phyloP scores from a whole-genome alignment of 208 protist genomes.

The Leishmania gerbilli region DNA sequence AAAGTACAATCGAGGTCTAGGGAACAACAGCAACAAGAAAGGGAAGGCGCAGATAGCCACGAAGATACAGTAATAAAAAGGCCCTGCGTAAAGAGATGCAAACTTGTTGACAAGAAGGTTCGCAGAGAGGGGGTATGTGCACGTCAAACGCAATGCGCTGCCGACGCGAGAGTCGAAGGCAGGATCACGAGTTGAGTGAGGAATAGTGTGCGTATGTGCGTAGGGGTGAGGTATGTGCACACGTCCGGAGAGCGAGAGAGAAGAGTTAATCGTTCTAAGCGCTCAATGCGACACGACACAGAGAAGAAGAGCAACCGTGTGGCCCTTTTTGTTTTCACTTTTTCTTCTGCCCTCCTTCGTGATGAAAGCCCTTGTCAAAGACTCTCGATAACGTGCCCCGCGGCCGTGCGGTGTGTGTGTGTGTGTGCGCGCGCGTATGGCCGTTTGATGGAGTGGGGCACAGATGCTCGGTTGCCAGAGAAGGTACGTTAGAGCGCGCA shows the following conservation, averaged over 20 bases:
- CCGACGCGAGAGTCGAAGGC: background rate
- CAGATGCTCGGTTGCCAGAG: background rate
- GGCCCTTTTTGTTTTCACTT: background rate
- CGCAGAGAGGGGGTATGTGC: background rate
- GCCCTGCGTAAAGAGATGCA: background rate
- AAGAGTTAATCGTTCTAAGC: background rate
- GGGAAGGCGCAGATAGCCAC: background rate
- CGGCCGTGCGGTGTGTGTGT: background rate
- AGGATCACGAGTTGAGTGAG: background rate
- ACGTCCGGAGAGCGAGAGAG: background rate
- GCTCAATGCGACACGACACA: background rate
- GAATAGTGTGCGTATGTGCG: background rate
- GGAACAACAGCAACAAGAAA: background rate
- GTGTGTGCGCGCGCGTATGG: background rate
- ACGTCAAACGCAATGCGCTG: background rate
- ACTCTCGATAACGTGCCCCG: background rate
- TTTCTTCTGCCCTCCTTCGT: background rate
- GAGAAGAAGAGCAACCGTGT: background rate
- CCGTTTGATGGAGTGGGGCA: background rate
- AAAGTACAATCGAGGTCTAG: background rate
- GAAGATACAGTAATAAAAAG: background rate
- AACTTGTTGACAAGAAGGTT: background rate
- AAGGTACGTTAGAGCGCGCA: background rate
- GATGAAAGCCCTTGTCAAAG: background rate
- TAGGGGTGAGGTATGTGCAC: background rate